Percentiles rank a stretch among this genome's conserved stretches.
phyloP scores from a whole-genome alignment of 192 early-diverging fungal genomes.

The Obelidium mucronatum region DNA sequence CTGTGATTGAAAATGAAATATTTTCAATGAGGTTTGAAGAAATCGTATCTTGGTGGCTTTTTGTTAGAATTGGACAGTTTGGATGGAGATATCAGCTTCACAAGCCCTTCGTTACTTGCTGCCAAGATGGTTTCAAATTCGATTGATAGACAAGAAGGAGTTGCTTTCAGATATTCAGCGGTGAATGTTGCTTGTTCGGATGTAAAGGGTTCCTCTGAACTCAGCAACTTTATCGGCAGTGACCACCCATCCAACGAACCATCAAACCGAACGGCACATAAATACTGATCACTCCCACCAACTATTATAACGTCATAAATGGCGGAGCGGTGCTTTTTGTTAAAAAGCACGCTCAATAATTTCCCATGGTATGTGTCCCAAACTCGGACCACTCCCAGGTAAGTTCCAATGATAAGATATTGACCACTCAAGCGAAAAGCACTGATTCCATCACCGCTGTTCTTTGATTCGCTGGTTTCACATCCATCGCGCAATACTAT shows the following conservation, averaged over 20 bases:
- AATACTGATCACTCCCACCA: constrained; percentile 12
- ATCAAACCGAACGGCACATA: constrained; percentile 33
- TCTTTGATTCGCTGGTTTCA: too few relatives aligned
- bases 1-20: too few relatives aligned
- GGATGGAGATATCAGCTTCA: too few relatives aligned
- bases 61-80: too few relatives aligned
- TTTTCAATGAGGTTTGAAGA: too few relatives aligned
- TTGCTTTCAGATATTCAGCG: too few relatives aligned
- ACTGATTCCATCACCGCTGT: neutral
- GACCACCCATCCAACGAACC: constrained; percentile 3
- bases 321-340: neutral
- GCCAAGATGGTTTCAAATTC: too few relatives aligned
- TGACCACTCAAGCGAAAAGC: neutral
- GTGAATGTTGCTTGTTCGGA: too few relatives aligned
- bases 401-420: constrained; percentile 9
- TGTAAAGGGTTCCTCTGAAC: too few relatives aligned
- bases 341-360: neutral
- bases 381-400: constrained; percentile 8
- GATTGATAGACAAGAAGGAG: too few relatives aligned
- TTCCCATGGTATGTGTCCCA: constrained; percentile 29
- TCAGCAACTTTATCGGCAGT: neutral
- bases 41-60: too few relatives aligned
- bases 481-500: constrained; percentile 3
- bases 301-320: constrained; percentile 16
- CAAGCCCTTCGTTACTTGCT: too few relatives aligned